Conservation (phyloP, 768 basidiomycete genomes). For the Dioszegia crocea region DNA sequence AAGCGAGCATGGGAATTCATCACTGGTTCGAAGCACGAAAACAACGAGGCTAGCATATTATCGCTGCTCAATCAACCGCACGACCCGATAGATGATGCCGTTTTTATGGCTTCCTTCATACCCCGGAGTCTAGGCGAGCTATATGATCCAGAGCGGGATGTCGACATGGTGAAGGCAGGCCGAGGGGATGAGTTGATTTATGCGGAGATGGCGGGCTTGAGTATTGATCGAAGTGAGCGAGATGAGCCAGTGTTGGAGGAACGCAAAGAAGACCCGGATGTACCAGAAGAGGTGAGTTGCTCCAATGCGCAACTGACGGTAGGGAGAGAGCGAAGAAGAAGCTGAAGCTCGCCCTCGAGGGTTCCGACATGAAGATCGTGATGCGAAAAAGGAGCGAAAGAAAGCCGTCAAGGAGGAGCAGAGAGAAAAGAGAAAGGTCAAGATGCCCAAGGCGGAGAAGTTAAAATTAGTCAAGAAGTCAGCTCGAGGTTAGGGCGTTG, state of each 20-base stretch:
- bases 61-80: slow-evolving; percentile 29
- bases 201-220: slow-evolving; percentile 74
- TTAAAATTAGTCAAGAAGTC: slow-evolving; percentile 68
- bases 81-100: slow-evolving; percentile 62
- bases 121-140: slow-evolving; percentile 88
- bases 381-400: slow-evolving; percentile 91
- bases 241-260: background rate
- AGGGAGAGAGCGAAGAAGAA: background rate
- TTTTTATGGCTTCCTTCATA: slow-evolving; percentile 88
- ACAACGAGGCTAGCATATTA: background rate
- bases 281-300: background rate
- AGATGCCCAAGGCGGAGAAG: slow-evolving; percentile 95
- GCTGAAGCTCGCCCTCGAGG: slow-evolving; percentile 55
- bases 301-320: background rate
- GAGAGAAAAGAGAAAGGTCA: slow-evolving; percentile 79
- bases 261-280: background rate
- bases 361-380: slow-evolving; percentile 87
- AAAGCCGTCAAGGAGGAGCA: slow-evolving; percentile 80
- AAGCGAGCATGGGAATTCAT: slow-evolving; percentile 84
- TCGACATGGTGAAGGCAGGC: slow-evolving; percentile 67
- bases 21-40: slow-evolving; percentile 19
- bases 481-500: too few species aligned
- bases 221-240: slow-evolving; percentile 26
- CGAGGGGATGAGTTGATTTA: slow-evolving; percentile 76
- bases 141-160: slow-evolving; percentile 89